Percentiles rank a stretch among this genome's conserved stretches.
Evolutionary conservation across 768 basidiomycete genomes (phyloP).

Genomic region (Tricholomella constricta): DNA sequence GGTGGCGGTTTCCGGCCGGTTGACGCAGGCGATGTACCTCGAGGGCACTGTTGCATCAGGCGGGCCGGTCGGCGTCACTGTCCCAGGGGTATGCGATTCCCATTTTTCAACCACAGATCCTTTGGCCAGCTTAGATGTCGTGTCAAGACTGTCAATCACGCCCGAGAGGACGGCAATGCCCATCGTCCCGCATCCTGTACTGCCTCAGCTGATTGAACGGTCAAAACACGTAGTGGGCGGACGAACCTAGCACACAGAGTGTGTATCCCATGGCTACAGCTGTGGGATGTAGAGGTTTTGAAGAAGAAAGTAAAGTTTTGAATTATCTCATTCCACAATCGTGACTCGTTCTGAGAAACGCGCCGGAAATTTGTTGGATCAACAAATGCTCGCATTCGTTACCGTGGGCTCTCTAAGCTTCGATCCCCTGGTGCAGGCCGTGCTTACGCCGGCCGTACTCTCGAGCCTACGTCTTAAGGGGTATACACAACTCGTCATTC

Average conservation of each 20-base stretch:
- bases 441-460: slow-evolving; percentile 61
- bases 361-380: slow-evolving; percentile 16
- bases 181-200: slow-evolving; percentile 96
- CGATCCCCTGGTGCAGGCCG: slow-evolving; percentile 66
- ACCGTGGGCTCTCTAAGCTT: slow-evolving; percentile 93
- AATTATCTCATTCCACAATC: slow-evolving; percentile 14
- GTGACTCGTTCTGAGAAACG: slow-evolving; percentile 17
- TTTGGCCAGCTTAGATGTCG: slow-evolving; percentile 25
- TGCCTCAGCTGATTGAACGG: slow-evolving; percentile 19
- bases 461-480: slow-evolving; percentile 52
- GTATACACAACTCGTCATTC: slow-evolving; percentile 65
- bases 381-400: slow-evolving; percentile 59
- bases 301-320: slow-evolving; percentile 8
- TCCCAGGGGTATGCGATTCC: slow-evolving; percentile 62
- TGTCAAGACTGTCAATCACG: slow-evolving; percentile 80
- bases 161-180: slow-evolving; percentile 94
- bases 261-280: slow-evolving; percentile 78
- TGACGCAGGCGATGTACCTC: slow-evolving; percentile 87
- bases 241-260: slow-evolving; percentile 79
- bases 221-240: slow-evolving; percentile 5
- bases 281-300: slow-evolving; percentile 8
- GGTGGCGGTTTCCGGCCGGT: slow-evolving; percentile 69
- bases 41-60: slow-evolving; percentile 74
- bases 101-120: slow-evolving; percentile 29
- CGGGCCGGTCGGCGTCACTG: slow-evolving; percentile 63